Base-by-base conservation (phyloP, 1,284 basidiomycete species). In the Cutaneotrichosporon cavernicola region DNA sequence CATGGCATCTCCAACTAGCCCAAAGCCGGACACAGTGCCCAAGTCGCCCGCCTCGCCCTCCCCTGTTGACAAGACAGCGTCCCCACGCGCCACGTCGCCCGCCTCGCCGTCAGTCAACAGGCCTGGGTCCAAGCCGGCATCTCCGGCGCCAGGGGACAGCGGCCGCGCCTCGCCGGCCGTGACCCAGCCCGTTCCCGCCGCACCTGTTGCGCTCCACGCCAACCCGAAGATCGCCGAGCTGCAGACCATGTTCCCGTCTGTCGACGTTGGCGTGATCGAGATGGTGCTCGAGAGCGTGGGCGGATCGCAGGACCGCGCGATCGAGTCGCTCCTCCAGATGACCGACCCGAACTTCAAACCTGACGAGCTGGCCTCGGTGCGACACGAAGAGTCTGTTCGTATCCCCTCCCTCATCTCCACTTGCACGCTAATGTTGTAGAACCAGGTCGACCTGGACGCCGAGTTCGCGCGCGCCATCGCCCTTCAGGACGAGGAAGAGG, bases 331-430 rank as follows among this genome's bases (percentile, higher is more conserved):
- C 34, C 67, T 81, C 21, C 72, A 72, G 49, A 79, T 81, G 76
- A 79, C 76, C n/a, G 79, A 81, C 62, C 72, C 73, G n/a, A 69
- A 76, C 58, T 80, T 79, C 65, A 76, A 72, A 64, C 74, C 76
- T 3, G 76, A 78, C 58, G 55, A 56, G 55, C 38, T 56, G 14
- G 43, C 43, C 26, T 11, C 38, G 4, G 56, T n/a, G 8, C 21
- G 46, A 16, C 56, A 47, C 22, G 56, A 49, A 32, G 56, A 49
- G 46, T 30, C 46, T 30, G 56, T 47, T 31, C 18, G 43, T 58
- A 32, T 58, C 56, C 7, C 31, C 9, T 7, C 56, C 18, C 31
- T 0, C n/a, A 46, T 26, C 2, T 34, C 11, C n/a, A 43, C 14
- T 2, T 32, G 10, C 26, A 5, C 34, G 36, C 60, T 68, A 59